A percentile compares a stretch with the other conserved stretches of the same genome.
phyloP scores from a whole-genome alignment of 441 rosid genomes.

The Gossypium schwendimanii region DNA sequence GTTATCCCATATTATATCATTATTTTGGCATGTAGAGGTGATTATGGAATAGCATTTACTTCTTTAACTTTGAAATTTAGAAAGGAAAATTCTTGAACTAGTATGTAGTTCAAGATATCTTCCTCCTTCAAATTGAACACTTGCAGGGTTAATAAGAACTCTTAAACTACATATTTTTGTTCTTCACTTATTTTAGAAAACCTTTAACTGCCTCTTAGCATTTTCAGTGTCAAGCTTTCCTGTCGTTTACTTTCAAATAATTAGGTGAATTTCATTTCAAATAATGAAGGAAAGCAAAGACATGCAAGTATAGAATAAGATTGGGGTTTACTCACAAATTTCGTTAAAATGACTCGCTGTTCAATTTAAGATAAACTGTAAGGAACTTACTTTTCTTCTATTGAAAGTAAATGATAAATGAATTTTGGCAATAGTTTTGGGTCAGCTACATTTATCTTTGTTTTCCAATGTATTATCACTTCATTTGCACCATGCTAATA shows the following conservation, averaged over 20 bases:
- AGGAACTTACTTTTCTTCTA: background rate
- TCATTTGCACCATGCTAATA: conserved; percentile 10
- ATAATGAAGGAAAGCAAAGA: background rate
- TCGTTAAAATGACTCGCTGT: background rate
- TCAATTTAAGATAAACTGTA: background rate
- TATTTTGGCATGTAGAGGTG: background rate
- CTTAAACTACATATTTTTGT: background rate
- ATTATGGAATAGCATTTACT: background rate
- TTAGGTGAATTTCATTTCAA: background rate
- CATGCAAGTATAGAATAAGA: background rate
- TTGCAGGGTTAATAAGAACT: background rate
- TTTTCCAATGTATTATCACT: background rate
- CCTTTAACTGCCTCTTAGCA: background rate
- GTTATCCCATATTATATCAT: background rate
- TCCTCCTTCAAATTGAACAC: background rate
- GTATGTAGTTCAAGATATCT: background rate
- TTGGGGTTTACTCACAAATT: background rate
- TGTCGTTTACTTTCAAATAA: background rate
- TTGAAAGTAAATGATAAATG: background rate
- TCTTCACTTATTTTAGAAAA: background rate
- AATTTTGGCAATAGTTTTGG: background rate
- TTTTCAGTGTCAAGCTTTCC: background rate
- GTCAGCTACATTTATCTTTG: background rate
- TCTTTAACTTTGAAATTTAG: background rate
- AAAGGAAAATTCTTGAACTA: background rate